A percentile compares a stretch with the other conserved stretches of the same genome.
phyloP scores from a whole-genome alignment of 768 basidiomycete genomes.

The Russula griseocarnosa region DNA sequence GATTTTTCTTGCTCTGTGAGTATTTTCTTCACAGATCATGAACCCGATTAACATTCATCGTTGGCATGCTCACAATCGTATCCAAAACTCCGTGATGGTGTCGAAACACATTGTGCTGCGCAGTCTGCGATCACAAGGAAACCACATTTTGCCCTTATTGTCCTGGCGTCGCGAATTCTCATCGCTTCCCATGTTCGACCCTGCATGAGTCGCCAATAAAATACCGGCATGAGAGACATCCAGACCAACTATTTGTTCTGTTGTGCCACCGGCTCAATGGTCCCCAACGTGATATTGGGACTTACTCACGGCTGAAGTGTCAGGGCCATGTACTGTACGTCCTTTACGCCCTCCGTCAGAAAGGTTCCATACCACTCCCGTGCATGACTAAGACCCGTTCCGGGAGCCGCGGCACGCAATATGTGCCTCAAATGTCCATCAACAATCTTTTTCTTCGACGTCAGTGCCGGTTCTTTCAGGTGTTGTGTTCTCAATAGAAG shows the following conservation, averaged over 20 bases:
- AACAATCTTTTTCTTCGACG: neutral
- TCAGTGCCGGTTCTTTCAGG: neutral
- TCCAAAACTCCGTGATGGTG: slow-evolving; percentile 14
- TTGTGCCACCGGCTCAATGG: neutral
- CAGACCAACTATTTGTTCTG: slow-evolving; percentile 1
- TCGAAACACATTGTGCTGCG: neutral
- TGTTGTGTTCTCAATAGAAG: slow-evolving; percentile 11
- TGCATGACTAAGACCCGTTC: slow-evolving; percentile 8
- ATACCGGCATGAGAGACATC: neutral
- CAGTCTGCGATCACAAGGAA: neutral
- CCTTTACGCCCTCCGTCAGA: neutral
- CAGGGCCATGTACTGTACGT: slow-evolving; percentile 9
- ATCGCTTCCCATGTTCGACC: neutral
- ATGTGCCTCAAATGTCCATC: neutral
- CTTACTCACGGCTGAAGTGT: neutral
- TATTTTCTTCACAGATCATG: neutral
- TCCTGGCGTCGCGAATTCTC: neutral
- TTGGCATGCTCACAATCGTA: neutral
- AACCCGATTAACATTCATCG: neutral
- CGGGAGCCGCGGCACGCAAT: neutral
- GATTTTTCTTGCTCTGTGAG: neutral
- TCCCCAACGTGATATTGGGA: neutral
- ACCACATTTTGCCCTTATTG: neutral
- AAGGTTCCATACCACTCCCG: slow-evolving; percentile 3
- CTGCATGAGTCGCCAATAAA: neutral